phyloP scores from a whole-genome alignment of 805 yeast genomes.

The Monosporozyma servazzii region DNA sequence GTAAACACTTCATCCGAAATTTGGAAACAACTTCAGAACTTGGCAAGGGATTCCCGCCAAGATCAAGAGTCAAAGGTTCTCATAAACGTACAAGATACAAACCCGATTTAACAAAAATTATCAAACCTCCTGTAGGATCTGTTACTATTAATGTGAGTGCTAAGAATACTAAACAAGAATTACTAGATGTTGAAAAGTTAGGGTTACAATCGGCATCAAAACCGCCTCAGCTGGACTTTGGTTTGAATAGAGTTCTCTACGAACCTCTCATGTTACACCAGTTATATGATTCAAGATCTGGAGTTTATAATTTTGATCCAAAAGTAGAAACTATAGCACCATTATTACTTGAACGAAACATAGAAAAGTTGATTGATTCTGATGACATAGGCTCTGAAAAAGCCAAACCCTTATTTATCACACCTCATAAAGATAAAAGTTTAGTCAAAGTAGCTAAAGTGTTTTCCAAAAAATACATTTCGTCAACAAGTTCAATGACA shows the following conservation, averaged over 20 bases:
- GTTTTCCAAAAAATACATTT: slow-evolving; percentile 36
- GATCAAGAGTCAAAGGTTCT: neutral
- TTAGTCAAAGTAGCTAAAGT: slow-evolving; percentile 41
- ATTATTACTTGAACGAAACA: slow-evolving; percentile 12
- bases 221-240: slow-evolving; percentile 53
- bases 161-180: slow-evolving; percentile 7
- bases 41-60: neutral
- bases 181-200: slow-evolving; percentile 5
- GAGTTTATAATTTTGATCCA: slow-evolving; percentile 60
- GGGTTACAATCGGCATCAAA: neutral
- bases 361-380: neutral
- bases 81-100: neutral
- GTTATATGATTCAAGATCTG: slow-evolving; percentile 67
- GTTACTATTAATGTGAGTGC: slow-evolving; percentile 5
- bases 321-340: slow-evolving; percentile 46
- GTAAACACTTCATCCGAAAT: neutral
- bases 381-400: neutral
- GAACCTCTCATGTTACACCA: slow-evolving; percentile 70
- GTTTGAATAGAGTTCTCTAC: slow-evolving; percentile 61
- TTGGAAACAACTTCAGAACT: neutral
- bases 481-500: slow-evolving; percentile 89
- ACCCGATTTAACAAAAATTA: neutral
- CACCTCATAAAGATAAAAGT: slow-evolving; percentile 56
- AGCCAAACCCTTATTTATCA: slow-evolving; percentile 36
- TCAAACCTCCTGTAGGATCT: neutral